Evolutionary conservation across 768 basidiomycete species (phyloP).

Genomic region (Leccinum variicolor): DNA sequence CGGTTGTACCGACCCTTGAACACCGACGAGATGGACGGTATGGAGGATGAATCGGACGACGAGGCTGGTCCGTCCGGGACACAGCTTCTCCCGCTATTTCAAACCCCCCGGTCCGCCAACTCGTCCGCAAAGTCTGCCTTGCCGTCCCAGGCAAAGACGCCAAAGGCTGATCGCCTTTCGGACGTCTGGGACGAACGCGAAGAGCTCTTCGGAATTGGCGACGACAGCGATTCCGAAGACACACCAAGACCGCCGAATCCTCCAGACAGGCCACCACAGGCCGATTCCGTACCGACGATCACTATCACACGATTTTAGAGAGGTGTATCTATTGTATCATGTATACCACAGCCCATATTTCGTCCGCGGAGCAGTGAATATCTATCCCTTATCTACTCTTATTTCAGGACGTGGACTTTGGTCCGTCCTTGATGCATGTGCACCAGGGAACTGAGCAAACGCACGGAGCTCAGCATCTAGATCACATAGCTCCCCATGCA

Average conservation of each 20-base stretch:
- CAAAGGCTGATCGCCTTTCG: slow-evolving; percentile 39
- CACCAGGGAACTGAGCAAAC: slow-evolving; percentile 2
- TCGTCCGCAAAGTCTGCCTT: slow-evolving; percentile 18
- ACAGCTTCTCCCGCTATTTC: slow-evolving; percentile 58
- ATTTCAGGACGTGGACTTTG: neutral
- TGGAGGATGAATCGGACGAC: slow-evolving; percentile 43
- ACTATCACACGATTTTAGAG: slow-evolving; percentile 25
- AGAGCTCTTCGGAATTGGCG: slow-evolving; percentile 68
- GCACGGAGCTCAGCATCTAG: slow-evolving; percentile 35
- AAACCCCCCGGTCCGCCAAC: slow-evolving; percentile 6
- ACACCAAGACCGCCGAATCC: slow-evolving; percentile 6
- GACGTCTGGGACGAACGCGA: slow-evolving; percentile 80
- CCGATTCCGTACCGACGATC: slow-evolving; percentile 25
- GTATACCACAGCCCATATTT: slow-evolving; percentile 24
- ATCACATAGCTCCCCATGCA: slow-evolving; percentile 41
- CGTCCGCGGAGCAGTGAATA: slow-evolving; percentile 1
- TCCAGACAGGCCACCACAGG: slow-evolving; percentile 2
- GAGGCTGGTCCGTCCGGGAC: slow-evolving; percentile 44
- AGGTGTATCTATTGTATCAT: slow-evolving; percentile 22
- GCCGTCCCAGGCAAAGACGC: slow-evolving; percentile 28
- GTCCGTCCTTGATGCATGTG: slow-evolving; percentile 1
- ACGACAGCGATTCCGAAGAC: slow-evolving; percentile 58
- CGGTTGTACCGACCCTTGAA: slow-evolving; percentile 74
- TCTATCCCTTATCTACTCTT: slow-evolving; percentile 11
- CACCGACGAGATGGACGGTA: slow-evolving; percentile 48